Evolutionary conservation across 1,139 yeast genomes (phyloP).

Genomic region (Saccharomyces hybrid): DNA sequence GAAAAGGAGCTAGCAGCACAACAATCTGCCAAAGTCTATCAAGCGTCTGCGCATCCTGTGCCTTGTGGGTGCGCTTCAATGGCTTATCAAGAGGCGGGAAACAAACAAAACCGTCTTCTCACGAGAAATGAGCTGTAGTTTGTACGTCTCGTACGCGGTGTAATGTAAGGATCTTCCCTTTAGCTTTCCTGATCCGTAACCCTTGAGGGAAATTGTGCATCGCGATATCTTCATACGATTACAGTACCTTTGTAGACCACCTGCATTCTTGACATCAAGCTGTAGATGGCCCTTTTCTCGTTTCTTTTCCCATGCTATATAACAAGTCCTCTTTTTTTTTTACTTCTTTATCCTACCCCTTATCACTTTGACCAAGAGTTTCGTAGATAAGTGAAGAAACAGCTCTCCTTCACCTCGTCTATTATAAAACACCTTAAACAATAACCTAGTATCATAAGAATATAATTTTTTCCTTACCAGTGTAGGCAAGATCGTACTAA

Average conservation of each 20-base stretch:
- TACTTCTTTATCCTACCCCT: background rate
- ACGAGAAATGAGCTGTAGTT: background rate
- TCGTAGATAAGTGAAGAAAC: background rate
- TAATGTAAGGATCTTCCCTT: slow-evolving; percentile 1
- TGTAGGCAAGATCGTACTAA: background rate
- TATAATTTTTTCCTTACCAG: background rate
- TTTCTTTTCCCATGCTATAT: background rate
- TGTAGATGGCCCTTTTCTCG: background rate
- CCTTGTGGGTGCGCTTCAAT: too few relatives aligned
- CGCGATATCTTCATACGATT: background rate
- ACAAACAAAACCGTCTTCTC: background rate
- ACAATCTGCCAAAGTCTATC: background rate
- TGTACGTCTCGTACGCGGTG: background rate
- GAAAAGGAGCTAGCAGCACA: background rate
- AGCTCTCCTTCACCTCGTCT: background rate
- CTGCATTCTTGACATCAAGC: background rate
- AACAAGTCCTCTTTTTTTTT: background rate
- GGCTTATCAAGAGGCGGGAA: too few relatives aligned
- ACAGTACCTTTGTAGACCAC: background rate
- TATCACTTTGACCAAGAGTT: background rate
- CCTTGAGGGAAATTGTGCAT: background rate
- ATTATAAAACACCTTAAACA: background rate
- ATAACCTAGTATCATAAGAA: background rate
- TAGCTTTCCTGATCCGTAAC: background rate
- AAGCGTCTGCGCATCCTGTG: background rate